Conservation (phyloP, 371 early-diverging fungal species). For the Lichtheimia corymbifera region DNA sequence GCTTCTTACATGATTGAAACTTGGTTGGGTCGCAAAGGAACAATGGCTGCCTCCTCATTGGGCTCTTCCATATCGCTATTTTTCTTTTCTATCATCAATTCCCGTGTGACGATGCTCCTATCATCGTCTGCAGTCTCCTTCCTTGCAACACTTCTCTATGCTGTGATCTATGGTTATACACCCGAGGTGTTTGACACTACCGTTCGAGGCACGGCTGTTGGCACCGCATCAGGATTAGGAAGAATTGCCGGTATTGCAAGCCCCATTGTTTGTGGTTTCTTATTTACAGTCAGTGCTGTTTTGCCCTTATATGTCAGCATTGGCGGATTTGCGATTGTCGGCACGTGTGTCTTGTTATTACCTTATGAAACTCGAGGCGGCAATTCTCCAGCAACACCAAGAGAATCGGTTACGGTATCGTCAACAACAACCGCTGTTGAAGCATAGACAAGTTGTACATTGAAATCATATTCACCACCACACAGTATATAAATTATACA, state of each 20-base stretch:
- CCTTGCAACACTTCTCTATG: conserved; percentile 78
- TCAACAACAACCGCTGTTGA: no score
- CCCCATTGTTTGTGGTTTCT: conserved; percentile 71
- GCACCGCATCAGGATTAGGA: conserved; percentile 76
- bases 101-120: conserved; percentile 57
- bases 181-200: conserved; percentile 84
- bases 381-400: neutral
- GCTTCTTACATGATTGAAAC: conserved; percentile 80
- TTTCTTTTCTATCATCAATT: conserved; percentile 60
- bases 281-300: conserved; percentile 56
- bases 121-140: conserved; percentile 72
- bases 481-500: no score
- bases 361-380: conserved; percentile 67
- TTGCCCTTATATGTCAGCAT: conserved; percentile 74
- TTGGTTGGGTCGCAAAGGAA: conserved; percentile 75
- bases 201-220: conserved; percentile 81
- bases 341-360: conserved; percentile 63
- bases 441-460: no score
- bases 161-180: conserved; percentile 86
- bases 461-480: no score
- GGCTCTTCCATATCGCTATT: conserved; percentile 68
- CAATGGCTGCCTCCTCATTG: conserved; percentile 79
- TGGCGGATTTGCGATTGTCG: conserved; percentile 57
- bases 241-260: conserved; percentile 78
- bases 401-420: no score